A percentile compares a stretch with the other conserved stretches of the same genome.
These are phyloP conservation scores for Venturia oleaginea DNA, from an alignment of 2,329 filamentous ascomycete species.

Conservation along the genomic window DNA sequence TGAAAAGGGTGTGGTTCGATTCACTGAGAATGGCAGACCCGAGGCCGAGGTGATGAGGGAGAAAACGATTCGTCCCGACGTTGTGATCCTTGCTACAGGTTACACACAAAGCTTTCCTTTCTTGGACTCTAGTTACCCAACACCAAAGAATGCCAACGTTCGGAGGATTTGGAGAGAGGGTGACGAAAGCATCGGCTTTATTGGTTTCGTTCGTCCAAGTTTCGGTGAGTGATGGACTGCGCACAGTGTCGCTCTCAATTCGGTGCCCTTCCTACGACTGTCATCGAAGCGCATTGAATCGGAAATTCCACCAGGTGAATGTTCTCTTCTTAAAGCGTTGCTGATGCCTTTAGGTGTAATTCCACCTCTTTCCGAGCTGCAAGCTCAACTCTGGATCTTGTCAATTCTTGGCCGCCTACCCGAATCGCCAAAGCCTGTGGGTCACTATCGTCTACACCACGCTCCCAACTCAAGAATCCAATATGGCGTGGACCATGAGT, in stretches of 20 bases:
- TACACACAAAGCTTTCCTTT: constrained; percentile 37
- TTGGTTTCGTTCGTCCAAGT: constrained; percentile 38
- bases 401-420: constrained; percentile 23
- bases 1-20: constrained; percentile 29
- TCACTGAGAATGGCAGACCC: constrained; percentile 24
- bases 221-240: background rate
- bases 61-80: constrained; percentile 31
- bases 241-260: too few relatives aligned
- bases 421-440: constrained; percentile 26
- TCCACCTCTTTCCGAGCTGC: constrained; percentile 40
- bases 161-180: constrained; percentile 42
- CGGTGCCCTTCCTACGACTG: too few relatives aligned
- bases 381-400: constrained; percentile 40
- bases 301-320: too few relatives aligned
- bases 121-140: constrained; percentile 32
- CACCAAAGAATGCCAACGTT: constrained; percentile 40
- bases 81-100: constrained; percentile 41
- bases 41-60: constrained; percentile 23
- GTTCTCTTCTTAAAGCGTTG: constrained; percentile 15
- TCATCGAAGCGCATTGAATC: too few relatives aligned
- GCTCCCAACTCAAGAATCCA: constrained; percentile 27
- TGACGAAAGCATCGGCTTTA: constrained; percentile 35
- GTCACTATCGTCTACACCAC: constrained; percentile 34
- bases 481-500: constrained; percentile 41
- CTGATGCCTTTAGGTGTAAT: constrained; percentile 32